Conservation (phyloP, 2,329 filamentous ascomycete genomes). For the Scedosporium apiospermum region DNA sequence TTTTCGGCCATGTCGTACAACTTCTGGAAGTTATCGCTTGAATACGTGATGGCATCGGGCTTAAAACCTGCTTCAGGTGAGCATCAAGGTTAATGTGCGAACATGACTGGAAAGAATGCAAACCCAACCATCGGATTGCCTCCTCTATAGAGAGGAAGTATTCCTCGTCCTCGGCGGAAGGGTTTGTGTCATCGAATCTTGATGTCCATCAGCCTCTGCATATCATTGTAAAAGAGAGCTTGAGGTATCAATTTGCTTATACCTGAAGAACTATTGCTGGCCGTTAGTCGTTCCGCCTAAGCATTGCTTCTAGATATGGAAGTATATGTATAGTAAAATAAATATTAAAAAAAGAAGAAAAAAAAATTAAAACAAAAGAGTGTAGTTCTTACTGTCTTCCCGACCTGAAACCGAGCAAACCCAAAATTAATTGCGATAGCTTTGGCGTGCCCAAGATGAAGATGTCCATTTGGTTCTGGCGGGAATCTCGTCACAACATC, state of each 20-base stretch:
- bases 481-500: conserved; percentile 65
- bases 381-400: conserved; percentile 33
- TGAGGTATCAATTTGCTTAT: too few relatives aligned
- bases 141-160: conserved; percentile 84
- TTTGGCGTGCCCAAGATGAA: conserved; percentile 91
- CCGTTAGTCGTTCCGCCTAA: not conserved
- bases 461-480: conserved; percentile 84
- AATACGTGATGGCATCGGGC: conserved; percentile 72
- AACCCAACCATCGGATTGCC: conserved; percentile 73
- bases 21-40: conserved; percentile 80
- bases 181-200: conserved; percentile 92
- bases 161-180: conserved; percentile 81
- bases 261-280: not conserved
- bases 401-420: conserved; percentile 77
- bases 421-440: conserved; percentile 96
- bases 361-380: too few relatives aligned
- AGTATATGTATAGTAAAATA: not conserved
- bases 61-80: conserved; percentile 43
- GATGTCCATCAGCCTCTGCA: too few relatives aligned
- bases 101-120: too few relatives aligned
- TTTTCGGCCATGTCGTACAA: conserved; percentile 85
- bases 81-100: too few relatives aligned
- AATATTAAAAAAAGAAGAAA: too few relatives aligned
- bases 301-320: conserved; percentile 2
- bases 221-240: too few relatives aligned